Evolutionary conservation across 306 rosid species (phyloP).

Genomic region (Prunus fruticosa): DNA sequence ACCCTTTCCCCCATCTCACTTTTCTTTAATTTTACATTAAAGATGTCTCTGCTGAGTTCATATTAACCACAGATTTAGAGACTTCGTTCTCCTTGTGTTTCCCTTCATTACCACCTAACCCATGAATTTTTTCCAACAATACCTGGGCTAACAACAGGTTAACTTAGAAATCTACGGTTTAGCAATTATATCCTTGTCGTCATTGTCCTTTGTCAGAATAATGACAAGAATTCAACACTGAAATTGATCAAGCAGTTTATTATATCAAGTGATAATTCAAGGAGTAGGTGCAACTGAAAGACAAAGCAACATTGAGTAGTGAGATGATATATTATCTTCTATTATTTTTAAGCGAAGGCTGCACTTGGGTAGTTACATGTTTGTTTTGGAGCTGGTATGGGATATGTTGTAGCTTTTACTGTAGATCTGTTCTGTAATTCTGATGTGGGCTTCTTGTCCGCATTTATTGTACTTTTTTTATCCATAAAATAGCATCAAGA

Average conservation of each 20-base stretch:
- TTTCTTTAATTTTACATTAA: no score
- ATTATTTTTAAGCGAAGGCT: no score
- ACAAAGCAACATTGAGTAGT: neutral
- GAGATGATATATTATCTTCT: neutral
- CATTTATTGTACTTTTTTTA: neutral
- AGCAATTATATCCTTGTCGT: neutral
- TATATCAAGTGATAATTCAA: neutral
- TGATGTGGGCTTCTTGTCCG: neutral
- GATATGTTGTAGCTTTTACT: neutral
- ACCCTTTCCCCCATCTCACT: no score
- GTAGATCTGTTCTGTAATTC: neutral
- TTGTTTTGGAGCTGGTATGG: neutral
- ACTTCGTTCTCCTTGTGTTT: no score
- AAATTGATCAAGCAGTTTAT: slow-evolving; percentile 14
- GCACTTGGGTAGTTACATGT: no score
- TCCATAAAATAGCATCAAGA: neutral
- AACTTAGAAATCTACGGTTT: neutral
- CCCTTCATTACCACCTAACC: no score
- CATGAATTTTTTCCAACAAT: no score
- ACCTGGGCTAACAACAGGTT: neutral
- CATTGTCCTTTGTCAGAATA: neutral
- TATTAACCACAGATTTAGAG: no score
- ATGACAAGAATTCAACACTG: neutral
- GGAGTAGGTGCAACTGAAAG: slow-evolving; percentile 17
- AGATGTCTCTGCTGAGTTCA: no score